These are phyloP conservation scores for Melanogaster broomeanus DNA, from an alignment of 768 basidiomycete genomes.

Conservation along the genomic window DNA sequence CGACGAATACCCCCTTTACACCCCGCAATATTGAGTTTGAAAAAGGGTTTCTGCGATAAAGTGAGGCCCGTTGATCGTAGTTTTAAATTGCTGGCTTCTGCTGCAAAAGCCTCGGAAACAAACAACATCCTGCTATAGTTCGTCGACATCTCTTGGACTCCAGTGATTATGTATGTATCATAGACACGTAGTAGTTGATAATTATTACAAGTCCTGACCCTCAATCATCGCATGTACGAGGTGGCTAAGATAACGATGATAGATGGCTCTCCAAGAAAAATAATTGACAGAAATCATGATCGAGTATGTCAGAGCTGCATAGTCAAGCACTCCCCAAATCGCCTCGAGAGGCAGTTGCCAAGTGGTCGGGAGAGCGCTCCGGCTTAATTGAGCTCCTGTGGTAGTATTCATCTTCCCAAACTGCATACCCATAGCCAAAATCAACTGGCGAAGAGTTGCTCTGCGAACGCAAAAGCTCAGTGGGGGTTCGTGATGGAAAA, in stretches of 20 bases:
- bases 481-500: conserved; percentile 15
- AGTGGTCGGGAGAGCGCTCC: conserved; percentile 58
- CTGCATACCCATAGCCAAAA: conserved; percentile 54
- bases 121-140: too few relatives aligned
- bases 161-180: too few relatives aligned
- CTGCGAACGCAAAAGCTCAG: conserved; percentile 33
- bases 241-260: too few relatives aligned
- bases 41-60: too few relatives aligned
- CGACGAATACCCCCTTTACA: conserved; percentile 37
- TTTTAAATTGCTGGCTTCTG: not conserved
- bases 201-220: too few relatives aligned
- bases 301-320: conserved; percentile 61
- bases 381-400: conserved; percentile 74
- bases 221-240: too few relatives aligned
- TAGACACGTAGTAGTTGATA: too few relatives aligned
- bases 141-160: too few relatives aligned
- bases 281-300: too few relatives aligned
- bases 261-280: too few relatives aligned
- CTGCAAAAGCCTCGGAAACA: too few relatives aligned
- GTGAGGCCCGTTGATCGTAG: too few relatives aligned
- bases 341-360: conserved; percentile 36
- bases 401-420: conserved; percentile 41
- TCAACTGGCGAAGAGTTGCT: conserved; percentile 57
- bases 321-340: conserved; percentile 70
- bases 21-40: conserved; percentile 27